phyloP scores from a whole-genome alignment of 106 monocot species.

The Dactylorhiza incarnata region DNA sequence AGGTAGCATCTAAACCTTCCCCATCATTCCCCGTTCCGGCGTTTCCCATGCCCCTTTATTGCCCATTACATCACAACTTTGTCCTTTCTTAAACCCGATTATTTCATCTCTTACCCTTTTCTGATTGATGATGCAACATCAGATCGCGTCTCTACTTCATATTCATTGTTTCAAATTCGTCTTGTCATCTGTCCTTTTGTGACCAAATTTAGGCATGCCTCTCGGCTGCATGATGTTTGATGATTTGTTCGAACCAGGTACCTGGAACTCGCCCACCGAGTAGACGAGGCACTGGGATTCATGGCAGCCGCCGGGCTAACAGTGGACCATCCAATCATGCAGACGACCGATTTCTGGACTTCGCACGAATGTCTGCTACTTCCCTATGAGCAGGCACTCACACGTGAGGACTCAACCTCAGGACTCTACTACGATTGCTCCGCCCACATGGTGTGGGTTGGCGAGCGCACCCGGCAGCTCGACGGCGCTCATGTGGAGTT shows the following conservation, averaged over 20 bases:
- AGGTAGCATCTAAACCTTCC: conserved; percentile 18
- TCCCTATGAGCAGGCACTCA: conserved; percentile 73
- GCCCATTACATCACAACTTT: background rate
- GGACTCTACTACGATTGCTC: conserved; percentile 70
- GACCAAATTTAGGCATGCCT: background rate
- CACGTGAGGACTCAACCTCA: conserved; percentile 68
- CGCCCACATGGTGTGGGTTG: conserved; percentile 67
- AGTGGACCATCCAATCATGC: conserved; percentile 64
- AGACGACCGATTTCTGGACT: conserved; percentile 70
- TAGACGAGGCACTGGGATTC: conserved; percentile 74
- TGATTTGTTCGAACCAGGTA: conserved; percentile 33
- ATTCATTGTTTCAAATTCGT: too few relatives aligned
- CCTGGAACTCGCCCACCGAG: conserved; percentile 57
- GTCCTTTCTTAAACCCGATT: background rate
- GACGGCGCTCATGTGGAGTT: conserved; percentile 68
- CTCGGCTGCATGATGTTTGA: conserved; percentile 6
- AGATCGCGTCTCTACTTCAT: too few relatives aligned
- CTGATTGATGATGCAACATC: background rate
- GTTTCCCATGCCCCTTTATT: background rate
- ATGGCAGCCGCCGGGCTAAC: conserved; percentile 69
- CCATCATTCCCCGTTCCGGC: background rate
- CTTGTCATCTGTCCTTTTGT: background rate
- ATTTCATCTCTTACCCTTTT: background rate
- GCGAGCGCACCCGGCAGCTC: conserved; percentile 62
- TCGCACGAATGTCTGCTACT: conserved; percentile 86